A percentile compares a stretch with the other conserved stretches of the same genome.
Conservation (phyloP, 805 yeast species). For the Hanseniaspora jakobsenii region DNA sequence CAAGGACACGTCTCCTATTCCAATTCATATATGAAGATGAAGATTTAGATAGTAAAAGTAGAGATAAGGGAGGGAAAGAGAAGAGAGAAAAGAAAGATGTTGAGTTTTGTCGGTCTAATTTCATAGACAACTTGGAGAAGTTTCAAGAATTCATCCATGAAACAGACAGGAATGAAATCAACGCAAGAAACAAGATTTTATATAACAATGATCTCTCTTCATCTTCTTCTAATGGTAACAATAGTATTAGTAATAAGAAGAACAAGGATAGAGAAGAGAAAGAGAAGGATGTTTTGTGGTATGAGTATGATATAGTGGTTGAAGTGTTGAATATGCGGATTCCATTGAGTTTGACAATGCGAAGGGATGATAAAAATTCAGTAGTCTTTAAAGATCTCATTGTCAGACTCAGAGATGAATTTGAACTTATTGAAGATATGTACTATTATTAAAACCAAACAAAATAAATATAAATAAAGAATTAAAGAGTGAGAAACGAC, state of each 20-base stretch:
- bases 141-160: slow-evolving; percentile 13
- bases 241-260: too few relatives aligned
- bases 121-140: slow-evolving; percentile 11
- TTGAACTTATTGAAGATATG: slow-evolving; percentile 24
- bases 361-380: slow-evolving; percentile 17
- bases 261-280: too few relatives aligned
- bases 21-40: slow-evolving; percentile 10
- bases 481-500: too few relatives aligned
- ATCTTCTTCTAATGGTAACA: too few relatives aligned
- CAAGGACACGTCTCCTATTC: slow-evolving; percentile 9
- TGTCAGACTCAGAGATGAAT: slow-evolving; percentile 25
- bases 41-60: too few relatives aligned
- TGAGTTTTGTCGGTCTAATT: slow-evolving; percentile 1
- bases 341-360: slow-evolving; percentile 20
- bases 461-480: too few relatives aligned
- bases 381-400: slow-evolving; percentile 21
- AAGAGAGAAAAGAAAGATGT: background rate
- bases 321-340: slow-evolving; percentile 18
- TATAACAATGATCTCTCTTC: too few relatives aligned
- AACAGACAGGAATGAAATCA: too few relatives aligned
- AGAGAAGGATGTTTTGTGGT: too few relatives aligned
- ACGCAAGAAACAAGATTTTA: too few relatives aligned
- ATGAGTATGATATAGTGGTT: slow-evolving; percentile 6
- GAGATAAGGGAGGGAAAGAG: too few relatives aligned
- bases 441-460: slow-evolving; percentile 6